Base-by-base conservation (phyloP, 179 eudicot species). In the Carnegiea gigantea region DNA sequence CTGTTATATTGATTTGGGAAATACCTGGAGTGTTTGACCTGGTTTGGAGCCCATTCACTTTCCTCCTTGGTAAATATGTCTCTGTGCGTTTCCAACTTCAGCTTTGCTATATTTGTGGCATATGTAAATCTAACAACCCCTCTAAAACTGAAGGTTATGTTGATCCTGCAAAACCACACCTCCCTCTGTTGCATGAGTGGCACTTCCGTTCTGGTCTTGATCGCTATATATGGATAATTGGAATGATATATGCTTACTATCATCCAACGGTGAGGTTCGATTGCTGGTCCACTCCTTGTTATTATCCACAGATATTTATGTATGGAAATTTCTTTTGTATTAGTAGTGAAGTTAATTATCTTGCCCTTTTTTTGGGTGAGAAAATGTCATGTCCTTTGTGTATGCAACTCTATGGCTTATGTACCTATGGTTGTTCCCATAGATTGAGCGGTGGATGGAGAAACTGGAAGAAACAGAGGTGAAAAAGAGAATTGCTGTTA, bases 371-470 rank as follows among this genome's bases (percentile, higher is more conserved):
- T 13, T 15, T 23, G 21, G 23, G 62, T 54, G n/a, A 54, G 62
- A 9, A 48, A 48, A 48, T 48, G 9, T 48, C 53, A 0, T 11
- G 53, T 48, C 53, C 53, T 11, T 53, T 75, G 64, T 12, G 14
- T 40, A 30, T 57, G 64, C 13, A 48, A 70, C 70, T 70, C 62
- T 6, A 78, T 70, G 75, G 70, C 24, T 79, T n/a, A 59, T 44
- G 26, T 71, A 73, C 20, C 77, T 36, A 77, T 70, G 43, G 53
- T 65, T 65, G 20, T 70, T 85, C 46, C 79, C 57, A 53, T 79
- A 96, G 99, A 95, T 96, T 74, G 99, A 96, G 85, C 90, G 90
- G 80, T 96, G 96, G 99, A 92, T 96, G 99, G 99, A 94, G 83
- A 96, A 92, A 81, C 86, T 96, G 80, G 98, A 96, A 87, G 99